A percentile compares a stretch with the other conserved stretches of the same genome.
Conservation (phyloP, 768 basidiomycete species). For the Tylopilus subfusipes region DNA sequence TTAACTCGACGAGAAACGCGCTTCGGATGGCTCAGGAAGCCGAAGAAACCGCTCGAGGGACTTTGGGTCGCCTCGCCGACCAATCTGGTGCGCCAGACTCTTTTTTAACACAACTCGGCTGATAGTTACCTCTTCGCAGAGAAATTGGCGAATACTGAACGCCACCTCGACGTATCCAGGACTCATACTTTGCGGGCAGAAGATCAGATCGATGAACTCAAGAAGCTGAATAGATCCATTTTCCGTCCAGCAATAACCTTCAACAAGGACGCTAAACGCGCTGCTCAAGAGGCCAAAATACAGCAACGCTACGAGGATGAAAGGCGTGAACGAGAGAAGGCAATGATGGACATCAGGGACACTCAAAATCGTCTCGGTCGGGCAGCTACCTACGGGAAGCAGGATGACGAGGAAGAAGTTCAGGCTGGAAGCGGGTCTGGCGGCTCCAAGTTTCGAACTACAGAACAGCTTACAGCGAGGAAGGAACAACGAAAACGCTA, state of each 20-base stretch:
- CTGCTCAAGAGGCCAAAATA: conserved; percentile 80
- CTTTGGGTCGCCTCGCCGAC: conserved; percentile 76
- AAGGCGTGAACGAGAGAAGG: conserved; percentile 75
- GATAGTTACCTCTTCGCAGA: conserved; percentile 38
- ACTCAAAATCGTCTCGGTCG: conserved; percentile 81
- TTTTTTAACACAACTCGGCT: background rate
- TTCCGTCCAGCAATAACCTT: conserved; percentile 90
- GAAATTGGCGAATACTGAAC: conserved; percentile 90
- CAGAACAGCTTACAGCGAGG: conserved; percentile 49
- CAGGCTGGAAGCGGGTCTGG: conserved; percentile 34
- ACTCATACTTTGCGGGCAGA: conserved; percentile 84
- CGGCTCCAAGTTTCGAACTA: conserved; percentile 41
- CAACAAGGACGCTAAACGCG: conserved; percentile 90
- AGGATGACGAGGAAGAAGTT: conserved; percentile 42
- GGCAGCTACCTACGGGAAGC: conserved; percentile 61
- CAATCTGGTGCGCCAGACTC: conserved; percentile 73
- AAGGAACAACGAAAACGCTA: conserved; percentile 77
- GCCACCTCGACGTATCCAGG: conserved; percentile 90
- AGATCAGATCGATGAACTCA: conserved; percentile 91
- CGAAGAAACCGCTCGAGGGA: conserved; percentile 90
- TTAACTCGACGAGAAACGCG: conserved; percentile 87
- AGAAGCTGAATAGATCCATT: conserved; percentile 91
- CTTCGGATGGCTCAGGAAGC: conserved; percentile 92
- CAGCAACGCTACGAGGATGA: conserved; percentile 86
- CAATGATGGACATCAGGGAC: conserved; percentile 81